Evolutionary conservation across 495 filamentous ascomycete species (phyloP), one percentile per base, ranked within the genome.

Genomic region (Bacidia rubella): DNA sequence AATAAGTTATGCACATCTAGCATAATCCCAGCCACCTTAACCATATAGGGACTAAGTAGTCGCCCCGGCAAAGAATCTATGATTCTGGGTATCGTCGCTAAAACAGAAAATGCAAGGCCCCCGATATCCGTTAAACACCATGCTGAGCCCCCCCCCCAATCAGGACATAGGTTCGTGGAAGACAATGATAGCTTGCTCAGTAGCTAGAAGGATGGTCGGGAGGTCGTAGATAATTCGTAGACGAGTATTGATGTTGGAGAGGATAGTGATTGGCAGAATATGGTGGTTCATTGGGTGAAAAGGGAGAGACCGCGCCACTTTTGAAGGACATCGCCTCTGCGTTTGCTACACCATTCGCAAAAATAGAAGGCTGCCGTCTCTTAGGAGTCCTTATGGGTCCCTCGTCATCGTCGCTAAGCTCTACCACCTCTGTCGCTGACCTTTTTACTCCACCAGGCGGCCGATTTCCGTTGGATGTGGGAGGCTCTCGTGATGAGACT

Each of bases 371-470:
- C 2, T 42, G 24, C 26, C 66, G 66, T 23, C 78, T 69, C 65
- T 90, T 90, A 2, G 73, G 54, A 12, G 79, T 67, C 20, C 74
- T 76, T 12, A 68, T 63, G 10, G 76, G 77, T 40, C 81, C 76
- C 25, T 90, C 85, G 40, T 85, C 83, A 54, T 86, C 83, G 29
- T 86, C 83, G 44, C 82, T 81, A 52, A 92, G 75, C 60, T 95
- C 88, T 52, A 93, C 89, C 19, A 93, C 75, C 46, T 79, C 74
- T 12, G 76, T 65, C 4, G 70, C 67, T 1, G 80, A 67, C 20
- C 86, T 75, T 62, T 89, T 92, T 52, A 68, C 79, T 53, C 71
- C 70, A 67, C 38, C 43, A 54, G 60, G 66, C 22, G 70, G 66
- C 24, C 65, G 71, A 39, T 67, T 64, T n/a, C 68, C 72, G 11